phyloP scores from a whole-genome alignment of 2,329 filamentous ascomycete genomes.

The Microsporum audouinii region DNA sequence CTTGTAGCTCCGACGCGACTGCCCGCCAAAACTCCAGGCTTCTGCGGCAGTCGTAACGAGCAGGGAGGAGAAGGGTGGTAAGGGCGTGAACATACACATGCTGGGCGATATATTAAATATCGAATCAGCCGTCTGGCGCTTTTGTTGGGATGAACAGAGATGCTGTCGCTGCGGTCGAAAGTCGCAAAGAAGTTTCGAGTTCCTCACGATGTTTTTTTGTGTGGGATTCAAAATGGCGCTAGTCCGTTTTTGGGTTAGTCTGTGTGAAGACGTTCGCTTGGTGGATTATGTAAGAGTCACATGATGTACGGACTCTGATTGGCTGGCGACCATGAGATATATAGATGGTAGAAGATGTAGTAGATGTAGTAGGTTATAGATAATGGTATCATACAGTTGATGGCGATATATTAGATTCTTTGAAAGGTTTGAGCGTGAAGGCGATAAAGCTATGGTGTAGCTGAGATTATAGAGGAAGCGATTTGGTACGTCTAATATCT shows the following conservation, averaged over 20 bases:
- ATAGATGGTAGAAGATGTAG: background rate
- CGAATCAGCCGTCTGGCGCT: slow-evolving; percentile 2
- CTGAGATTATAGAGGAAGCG: too few relatives aligned
- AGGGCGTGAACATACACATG: slow-evolving; percentile 35
- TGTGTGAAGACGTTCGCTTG: background rate
- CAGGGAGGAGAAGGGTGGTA: slow-evolving; percentile 12
- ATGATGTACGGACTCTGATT: background rate
- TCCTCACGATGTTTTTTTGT: background rate
- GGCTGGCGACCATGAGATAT: background rate
- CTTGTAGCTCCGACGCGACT: background rate
- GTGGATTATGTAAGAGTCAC: background rate
- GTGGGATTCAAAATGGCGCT: slow-evolving; percentile 5
- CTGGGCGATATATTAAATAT: slow-evolving; percentile 35
- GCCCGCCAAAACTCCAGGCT: background rate
- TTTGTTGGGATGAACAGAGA: slow-evolving; percentile 2
- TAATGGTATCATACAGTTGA: too few relatives aligned
- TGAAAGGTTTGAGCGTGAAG: too few relatives aligned
- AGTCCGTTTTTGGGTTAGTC: slow-evolving; percentile 8
- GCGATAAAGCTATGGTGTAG: too few relatives aligned
- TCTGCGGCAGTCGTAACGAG: slow-evolving; percentile 1
- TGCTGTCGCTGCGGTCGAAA: slow-evolving; percentile 3
- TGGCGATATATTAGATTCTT: too few relatives aligned
- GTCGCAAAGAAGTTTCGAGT: background rate
- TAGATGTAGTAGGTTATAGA: background rate
- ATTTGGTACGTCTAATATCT: too few relatives aligned